These are phyloP conservation scores for Penicillium sp. DNA, from an alignment of 2,329 filamentous ascomycete species.

Conservation along the genomic window DNA sequence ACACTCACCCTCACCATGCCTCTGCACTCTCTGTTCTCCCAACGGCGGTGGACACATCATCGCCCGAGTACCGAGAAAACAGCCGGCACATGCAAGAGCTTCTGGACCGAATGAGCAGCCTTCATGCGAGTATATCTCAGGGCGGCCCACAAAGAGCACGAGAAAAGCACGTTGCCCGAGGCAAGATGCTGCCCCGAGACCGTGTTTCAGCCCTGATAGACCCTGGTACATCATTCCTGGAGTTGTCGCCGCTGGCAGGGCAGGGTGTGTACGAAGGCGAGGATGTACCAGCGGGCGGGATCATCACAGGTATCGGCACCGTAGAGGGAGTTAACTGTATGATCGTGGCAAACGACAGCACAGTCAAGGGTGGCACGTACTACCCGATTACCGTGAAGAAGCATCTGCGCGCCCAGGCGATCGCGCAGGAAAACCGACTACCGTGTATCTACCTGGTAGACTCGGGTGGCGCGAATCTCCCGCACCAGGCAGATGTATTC, in stretches of 20 bases:
- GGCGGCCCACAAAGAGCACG: constrained; percentile 79
- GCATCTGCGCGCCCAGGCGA: constrained; percentile 85
- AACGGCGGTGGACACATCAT: constrained; percentile 71
- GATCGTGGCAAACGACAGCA: constrained; percentile 93
- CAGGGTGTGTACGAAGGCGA: constrained; percentile 82
- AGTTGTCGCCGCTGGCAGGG: constrained; percentile 88
- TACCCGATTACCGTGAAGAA: constrained; percentile 98
- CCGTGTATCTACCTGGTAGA: constrained; percentile 95
- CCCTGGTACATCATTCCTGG: constrained; percentile 83
- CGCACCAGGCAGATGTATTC: constrained; percentile 93
- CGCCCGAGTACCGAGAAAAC: constrained; percentile 79
- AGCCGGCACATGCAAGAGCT: constrained; percentile 71
- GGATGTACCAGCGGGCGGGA: constrained; percentile 82
- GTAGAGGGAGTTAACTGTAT: constrained; percentile 90
- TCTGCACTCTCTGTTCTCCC: constrained; percentile 77
- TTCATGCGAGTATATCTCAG: constrained; percentile 68
- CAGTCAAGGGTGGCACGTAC: constrained; percentile 95
- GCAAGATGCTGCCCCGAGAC: constrained; percentile 93
- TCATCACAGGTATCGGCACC: constrained; percentile 87
- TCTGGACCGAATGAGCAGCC: constrained; percentile 62
- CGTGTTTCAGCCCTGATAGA: constrained; percentile 84
- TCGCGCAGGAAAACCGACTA: constrained; percentile 80
- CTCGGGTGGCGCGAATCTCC: constrained; percentile 90
- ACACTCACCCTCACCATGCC: constrained; percentile 78
- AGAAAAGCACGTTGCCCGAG: constrained; percentile 79